phyloP scores from a whole-genome alignment of 129 eudicot genomes.

The Flaveria trinervia region DNA sequence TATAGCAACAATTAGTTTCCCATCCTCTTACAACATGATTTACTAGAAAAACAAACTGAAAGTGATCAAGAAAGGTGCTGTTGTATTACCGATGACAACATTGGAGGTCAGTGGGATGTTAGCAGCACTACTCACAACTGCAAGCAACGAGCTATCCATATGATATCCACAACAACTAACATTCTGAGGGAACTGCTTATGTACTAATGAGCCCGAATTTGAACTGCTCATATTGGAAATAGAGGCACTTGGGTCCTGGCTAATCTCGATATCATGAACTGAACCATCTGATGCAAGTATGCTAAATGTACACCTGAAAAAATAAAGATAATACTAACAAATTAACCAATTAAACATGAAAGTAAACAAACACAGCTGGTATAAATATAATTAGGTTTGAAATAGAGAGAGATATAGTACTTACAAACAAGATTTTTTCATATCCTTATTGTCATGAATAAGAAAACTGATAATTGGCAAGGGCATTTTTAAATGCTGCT shows the following conservation, averaged over 20 bases:
- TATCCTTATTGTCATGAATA: constrained; percentile 47
- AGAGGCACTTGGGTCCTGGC: constrained; percentile 79
- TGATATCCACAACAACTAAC: constrained; percentile 74
- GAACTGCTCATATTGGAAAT: constrained; percentile 45
- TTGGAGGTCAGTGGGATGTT: constrained; percentile 41
- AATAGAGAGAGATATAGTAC: constrained; percentile 31
- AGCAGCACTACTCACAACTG: constrained; percentile 60
- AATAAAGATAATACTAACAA: constrained; percentile 8
- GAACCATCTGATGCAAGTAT: constrained; percentile 82
- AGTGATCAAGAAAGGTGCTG: constrained; percentile 13
- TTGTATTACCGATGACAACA: constrained; percentile 48
- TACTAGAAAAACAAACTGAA: constrained; percentile 9
- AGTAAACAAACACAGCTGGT: constrained; percentile 17
- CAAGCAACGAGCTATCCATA: constrained; percentile 54
- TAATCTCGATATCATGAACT: constrained; percentile 73
- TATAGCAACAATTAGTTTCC: not conserved
- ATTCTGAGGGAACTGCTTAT: constrained; percentile 53
- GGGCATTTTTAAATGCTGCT: constrained; percentile 58
- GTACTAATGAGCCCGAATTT: constrained; percentile 41
- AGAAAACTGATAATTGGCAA: constrained; percentile 67
- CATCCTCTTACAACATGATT: constrained; percentile 11
- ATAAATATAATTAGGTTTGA: constrained; percentile 7
- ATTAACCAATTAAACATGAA: constrained; percentile 1
- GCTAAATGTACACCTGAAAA: constrained; percentile 81
- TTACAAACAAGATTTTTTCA: constrained; percentile 63